Conservation (phyloP, 805 yeast genomes). For the Candida pseudofarinosa region DNA sequence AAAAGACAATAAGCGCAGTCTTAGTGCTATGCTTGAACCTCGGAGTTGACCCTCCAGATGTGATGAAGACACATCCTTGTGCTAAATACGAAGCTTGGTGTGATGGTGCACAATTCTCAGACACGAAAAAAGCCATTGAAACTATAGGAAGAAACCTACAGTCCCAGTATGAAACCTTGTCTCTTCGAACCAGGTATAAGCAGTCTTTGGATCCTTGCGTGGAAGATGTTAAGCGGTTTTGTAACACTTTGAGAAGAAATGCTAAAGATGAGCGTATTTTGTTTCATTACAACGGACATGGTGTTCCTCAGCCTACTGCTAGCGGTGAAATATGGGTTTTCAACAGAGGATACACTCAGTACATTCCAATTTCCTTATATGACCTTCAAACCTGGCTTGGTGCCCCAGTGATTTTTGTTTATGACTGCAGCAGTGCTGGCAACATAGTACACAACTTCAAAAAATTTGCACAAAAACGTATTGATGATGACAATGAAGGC, state of each 20-base stretch:
- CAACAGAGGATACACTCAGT: slow-evolving; percentile 94
- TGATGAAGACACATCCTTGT: slow-evolving; percentile 87
- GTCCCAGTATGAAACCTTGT: slow-evolving; percentile 82
- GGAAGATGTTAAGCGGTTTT: slow-evolving; percentile 89
- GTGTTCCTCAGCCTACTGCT: slow-evolving; percentile 95
- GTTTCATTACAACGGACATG: slow-evolving; percentile 97
- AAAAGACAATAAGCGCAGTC: slow-evolving; percentile 91
- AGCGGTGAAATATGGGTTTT: slow-evolving; percentile 98
- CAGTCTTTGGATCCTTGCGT: slow-evolving; percentile 92
- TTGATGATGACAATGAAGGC: slow-evolving; percentile 76
- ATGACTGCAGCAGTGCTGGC: slow-evolving; percentile 93
- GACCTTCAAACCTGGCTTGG: slow-evolving; percentile 97
- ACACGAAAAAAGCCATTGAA: slow-evolving; percentile 86
- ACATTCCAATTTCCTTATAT: slow-evolving; percentile 92
- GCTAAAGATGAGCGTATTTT: slow-evolving; percentile 91
- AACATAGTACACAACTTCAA: slow-evolving; percentile 86
- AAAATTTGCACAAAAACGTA: slow-evolving; percentile 82
- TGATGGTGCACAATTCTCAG: slow-evolving; percentile 77
- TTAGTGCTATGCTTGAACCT: slow-evolving; percentile 83
- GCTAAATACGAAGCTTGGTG: slow-evolving; percentile 92
- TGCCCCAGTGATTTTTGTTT: slow-evolving; percentile 93
- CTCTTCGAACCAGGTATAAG: slow-evolving; percentile 83
- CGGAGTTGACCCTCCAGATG: slow-evolving; percentile 97
- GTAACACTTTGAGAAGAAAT: slow-evolving; percentile 80
- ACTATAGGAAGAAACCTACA: slow-evolving; percentile 86